Evolutionary conservation across 371 early-diverging fungal genomes (phyloP), one percentile per base, ranked within the genome.

Genomic region (Coemansia sp.): DNA sequence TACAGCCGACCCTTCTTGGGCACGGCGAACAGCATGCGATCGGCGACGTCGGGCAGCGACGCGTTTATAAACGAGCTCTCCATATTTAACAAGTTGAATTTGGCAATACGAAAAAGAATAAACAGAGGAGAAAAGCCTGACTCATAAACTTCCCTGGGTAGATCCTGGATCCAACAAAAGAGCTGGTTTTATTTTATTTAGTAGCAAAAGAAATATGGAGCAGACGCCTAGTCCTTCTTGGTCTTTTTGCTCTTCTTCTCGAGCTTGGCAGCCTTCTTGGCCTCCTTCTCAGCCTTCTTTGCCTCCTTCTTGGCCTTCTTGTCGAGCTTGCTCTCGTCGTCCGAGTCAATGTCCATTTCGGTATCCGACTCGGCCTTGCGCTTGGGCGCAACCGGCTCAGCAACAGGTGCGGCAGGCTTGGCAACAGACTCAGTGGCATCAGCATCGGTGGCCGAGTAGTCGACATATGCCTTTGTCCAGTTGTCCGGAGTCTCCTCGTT

Each of bases 1-100:
- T 94, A 90, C 40, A 98, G 91, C 29, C 98, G 89, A 17, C 97
- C 98, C 85, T 98, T 98, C 80, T 98, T 98, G 58, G 97, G 97
- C 48, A 98, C 87, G 15, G 94, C 96, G 71, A 97, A 94, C 39
- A 96, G 82, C 51, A 97, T 85, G 48, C 95, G 87, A 71, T 90
- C 88, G 29, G 85, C 82, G 19, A 88, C 85, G 66, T 90, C 88
- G 3, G 76, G 67, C 23, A 80, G 63, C 26, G 71, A 65, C 0
- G 74, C 24, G 52, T 62, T 70, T 48, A 74, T 61, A 26, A 54
- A 73, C 24, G 54, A 11, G 12, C 23, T 40, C 11, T 61, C 49
- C 71, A 69, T 65, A 19, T 21, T 17, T 28, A 36, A 40, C n/a
- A 7, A 24, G 59, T 12, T 19, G 41, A 58, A 23, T 44, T 15